Percentiles rank a stretch among this genome's conserved stretches.
phyloP scores from a whole-genome alignment of 106 monocot genomes.

The Vanilla planifolia region DNA sequence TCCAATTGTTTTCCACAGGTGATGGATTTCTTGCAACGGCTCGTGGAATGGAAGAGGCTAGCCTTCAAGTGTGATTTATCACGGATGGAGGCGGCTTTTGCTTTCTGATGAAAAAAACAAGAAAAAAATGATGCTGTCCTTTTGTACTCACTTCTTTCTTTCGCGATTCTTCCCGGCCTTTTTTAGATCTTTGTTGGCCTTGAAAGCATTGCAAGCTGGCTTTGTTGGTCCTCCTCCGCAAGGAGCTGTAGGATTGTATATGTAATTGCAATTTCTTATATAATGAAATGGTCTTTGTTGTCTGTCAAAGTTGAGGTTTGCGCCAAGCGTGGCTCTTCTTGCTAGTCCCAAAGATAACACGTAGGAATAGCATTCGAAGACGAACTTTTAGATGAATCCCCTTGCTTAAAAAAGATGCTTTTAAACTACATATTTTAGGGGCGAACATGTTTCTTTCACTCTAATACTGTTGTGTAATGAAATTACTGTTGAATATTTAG shows the following conservation, averaged over 20 bases:
- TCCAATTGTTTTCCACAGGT: slow-evolving; percentile 15
- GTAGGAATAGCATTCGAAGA: too few species aligned
- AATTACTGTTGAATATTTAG: too few species aligned
- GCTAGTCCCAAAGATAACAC: too few species aligned
- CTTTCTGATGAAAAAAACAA: background rate
- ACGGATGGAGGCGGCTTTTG: background rate
- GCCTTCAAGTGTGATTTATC: slow-evolving; percentile 4
- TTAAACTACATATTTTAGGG: too few species aligned
- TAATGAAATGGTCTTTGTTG: background rate
- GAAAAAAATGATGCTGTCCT: background rate
- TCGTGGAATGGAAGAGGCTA: slow-evolving; percentile 35
- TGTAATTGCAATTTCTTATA: slow-evolving; percentile 8
- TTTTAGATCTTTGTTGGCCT: slow-evolving; percentile 15
- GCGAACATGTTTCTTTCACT: too few species aligned
- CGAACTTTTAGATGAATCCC: too few species aligned
- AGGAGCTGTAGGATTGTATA: slow-evolving; percentile 2
- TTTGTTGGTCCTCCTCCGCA: slow-evolving; percentile 5
- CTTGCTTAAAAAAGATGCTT: too few species aligned
- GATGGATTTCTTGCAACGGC: slow-evolving; percentile 38
- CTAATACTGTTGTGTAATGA: too few species aligned
- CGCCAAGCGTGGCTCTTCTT: too few species aligned
- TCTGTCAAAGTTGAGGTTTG: too few species aligned
- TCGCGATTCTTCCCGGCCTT: background rate
- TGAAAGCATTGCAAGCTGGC: slow-evolving; percentile 15
- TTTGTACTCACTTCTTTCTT: slow-evolving; percentile 1